Evolutionary conservation across 2,329 filamentous ascomycete species (phyloP), one percentile per base, ranked within the genome.

Genomic region (Aureobasidium subglaciale): DNA sequence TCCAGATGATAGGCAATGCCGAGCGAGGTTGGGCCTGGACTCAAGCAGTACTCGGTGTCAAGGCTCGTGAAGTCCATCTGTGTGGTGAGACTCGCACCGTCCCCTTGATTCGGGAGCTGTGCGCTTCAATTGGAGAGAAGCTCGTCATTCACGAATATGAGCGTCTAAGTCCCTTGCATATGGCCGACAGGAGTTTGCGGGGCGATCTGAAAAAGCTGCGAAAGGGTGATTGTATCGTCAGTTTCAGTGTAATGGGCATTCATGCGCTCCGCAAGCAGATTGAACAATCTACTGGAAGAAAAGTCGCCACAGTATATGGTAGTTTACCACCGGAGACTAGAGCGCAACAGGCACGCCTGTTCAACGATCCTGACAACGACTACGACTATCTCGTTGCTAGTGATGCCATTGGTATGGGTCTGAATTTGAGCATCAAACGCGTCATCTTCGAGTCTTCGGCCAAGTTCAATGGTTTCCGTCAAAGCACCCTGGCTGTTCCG

Each of bases 11-110:
- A 62, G 85, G 83, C 15, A 85, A 90, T 64, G 59, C 69, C 0
- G 82, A 89, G 0, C 85, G 93, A 63, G 93, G 95, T 1, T 95
- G 87, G 85, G 91, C 90, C 2, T 99, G 93, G 93, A 96, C 91
- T 1, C 83, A 90, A 63, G 93, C 93, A 2, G 77, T 97, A 13
- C 76, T 99, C 5, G 93, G 93, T 32, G 79, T 96, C 1, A 85
- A 87, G 70, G 93, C 90, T 4, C 86, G 85, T 63, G 93, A 99
- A 67, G 77, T 99, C 5, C 93, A 99, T 71, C 78, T 99, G 0
- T 99, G 93, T 68, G 93, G 93, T 58, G 93, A 99, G 70, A 84
- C 88, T 59, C 81, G 95, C 38, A 84, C 86, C 0, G 86, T 96
- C 9, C 82, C 87, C 2, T 71, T 99, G 38, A 85, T 99, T 59